Evolutionary conservation across 129 eudicot genomes (phyloP).

Genomic region (Centella asiatica): DNA sequence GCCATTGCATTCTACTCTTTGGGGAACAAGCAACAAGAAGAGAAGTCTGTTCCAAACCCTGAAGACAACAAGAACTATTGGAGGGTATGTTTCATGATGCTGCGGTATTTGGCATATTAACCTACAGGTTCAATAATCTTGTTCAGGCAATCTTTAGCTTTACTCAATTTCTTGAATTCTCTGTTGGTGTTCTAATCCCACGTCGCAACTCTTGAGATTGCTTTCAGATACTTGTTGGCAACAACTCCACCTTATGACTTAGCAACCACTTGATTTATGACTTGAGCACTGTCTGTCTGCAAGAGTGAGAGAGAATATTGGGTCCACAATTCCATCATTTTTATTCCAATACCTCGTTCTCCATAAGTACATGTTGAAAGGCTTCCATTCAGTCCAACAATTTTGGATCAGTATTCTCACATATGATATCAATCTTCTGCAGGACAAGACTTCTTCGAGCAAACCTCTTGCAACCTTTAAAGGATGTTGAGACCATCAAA

Average conservation of each 20-base stretch:
- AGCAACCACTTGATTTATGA: too few species aligned
- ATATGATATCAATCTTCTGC: conserved; percentile 16
- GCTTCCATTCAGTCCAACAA: background rate
- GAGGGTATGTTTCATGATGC: conserved; percentile 60
- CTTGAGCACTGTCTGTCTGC: too few species aligned
- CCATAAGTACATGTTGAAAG: background rate
- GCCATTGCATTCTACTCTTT: conserved; percentile 64
- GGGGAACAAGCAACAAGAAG: conserved; percentile 87
- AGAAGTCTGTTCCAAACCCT: conserved; percentile 90
- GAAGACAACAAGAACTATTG: conserved; percentile 79
- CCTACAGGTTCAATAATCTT: background rate
- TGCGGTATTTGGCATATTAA: conserved; percentile 15
- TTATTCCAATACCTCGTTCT: too few species aligned
- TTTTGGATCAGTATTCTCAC: conserved; percentile 2
- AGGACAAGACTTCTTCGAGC: conserved; percentile 98
- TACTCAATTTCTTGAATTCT: background rate
- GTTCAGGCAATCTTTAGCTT: background rate
- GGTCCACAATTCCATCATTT: too few species aligned
- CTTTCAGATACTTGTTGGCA: background rate
- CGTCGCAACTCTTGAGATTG: background rate
- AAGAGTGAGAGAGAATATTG: too few species aligned
- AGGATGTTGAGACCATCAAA: conserved; percentile 81
- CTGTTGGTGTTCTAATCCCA: background rate
- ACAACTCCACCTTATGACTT: too few species aligned
- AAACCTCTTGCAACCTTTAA: conserved; percentile 91